Conservation (phyloP, 805 yeast genomes). For the Kluyveromyces siamensis region DNA sequence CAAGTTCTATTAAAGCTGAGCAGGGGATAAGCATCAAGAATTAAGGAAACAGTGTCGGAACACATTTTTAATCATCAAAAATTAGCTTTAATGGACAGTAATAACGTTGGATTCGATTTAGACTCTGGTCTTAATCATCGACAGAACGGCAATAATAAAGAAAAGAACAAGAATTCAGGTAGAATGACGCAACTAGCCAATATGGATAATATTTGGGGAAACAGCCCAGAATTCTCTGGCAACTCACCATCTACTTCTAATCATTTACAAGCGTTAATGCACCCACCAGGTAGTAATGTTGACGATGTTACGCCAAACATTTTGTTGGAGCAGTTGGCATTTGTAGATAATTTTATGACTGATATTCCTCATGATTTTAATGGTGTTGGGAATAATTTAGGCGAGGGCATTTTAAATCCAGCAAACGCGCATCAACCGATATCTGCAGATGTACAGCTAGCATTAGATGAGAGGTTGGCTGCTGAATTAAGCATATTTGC, state of each 20-base stretch:
- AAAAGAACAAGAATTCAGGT: neutral
- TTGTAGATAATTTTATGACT: conserved; percentile 68
- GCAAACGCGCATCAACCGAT: neutral
- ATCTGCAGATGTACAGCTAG: conserved; percentile 10
- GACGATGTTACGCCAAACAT: conserved; percentile 31
- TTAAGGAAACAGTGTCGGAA: neutral
- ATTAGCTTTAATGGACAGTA: neutral
- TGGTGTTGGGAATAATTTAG: conserved; percentile 22
- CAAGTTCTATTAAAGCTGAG: neutral
- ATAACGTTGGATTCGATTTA: neutral
- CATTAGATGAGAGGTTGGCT: conserved; percentile 43
- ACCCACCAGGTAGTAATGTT: conserved; percentile 3
- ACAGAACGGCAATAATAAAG: neutral
- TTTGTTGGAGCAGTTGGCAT: conserved; percentile 66
- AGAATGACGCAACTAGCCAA: neutral
- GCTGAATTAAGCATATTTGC: conserved; percentile 76
- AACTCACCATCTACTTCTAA: conserved; percentile 2
- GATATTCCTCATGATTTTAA: conserved; percentile 36
- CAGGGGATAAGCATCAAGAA: neutral
- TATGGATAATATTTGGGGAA: conserved; percentile 3
- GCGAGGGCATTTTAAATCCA: conserved; percentile 7
- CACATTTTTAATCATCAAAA: neutral
- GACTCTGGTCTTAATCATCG: neutral
- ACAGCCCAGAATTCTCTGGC: conserved; percentile 1
- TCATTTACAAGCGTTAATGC: conserved; percentile 2